A percentile compares a stretch with the other conserved stretches of the same genome.
phyloP scores from a whole-genome alignment of 345 rosid genomes.

The Eucalyptus curtisii region DNA sequence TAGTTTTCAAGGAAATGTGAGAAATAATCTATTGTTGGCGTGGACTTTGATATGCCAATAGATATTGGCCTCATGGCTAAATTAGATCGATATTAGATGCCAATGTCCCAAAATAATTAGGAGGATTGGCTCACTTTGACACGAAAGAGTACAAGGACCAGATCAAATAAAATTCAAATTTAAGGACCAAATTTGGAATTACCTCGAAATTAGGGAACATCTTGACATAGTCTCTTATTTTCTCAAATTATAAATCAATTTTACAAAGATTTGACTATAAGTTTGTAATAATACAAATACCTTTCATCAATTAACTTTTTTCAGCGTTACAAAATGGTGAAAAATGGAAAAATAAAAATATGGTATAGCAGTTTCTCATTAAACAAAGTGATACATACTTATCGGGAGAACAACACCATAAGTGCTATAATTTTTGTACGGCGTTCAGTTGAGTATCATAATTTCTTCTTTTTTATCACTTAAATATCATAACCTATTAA shows the following conservation, averaged over 20 bases:
- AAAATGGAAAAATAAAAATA: too few species aligned
- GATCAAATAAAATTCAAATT: too few species aligned
- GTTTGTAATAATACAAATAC: too few species aligned
- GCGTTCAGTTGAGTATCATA: fast-evolving
- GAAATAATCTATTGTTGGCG: fast-evolving
- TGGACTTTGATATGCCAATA: background rate
- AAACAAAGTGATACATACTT: background rate
- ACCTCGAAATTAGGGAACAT: fast-evolving
- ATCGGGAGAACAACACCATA: fast-evolving
- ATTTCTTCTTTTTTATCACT: background rate
- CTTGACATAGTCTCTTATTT: background rate
- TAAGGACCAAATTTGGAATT: background rate
- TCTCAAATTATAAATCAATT: too few species aligned
- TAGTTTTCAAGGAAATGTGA: fast-evolving
- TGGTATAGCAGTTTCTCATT: fast-evolving
- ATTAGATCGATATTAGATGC: fast-evolving
- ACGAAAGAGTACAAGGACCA: fast-evolving
- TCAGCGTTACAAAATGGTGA: fast-evolving
- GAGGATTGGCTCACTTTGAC: background rate
- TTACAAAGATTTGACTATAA: background rate
- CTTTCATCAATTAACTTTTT: background rate
- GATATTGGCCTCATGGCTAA: background rate
- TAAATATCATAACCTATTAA: too few species aligned
- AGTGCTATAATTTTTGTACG: fast-evolving
- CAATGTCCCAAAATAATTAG: background rate